These are phyloP conservation scores for Solanum etuberosum DNA, from an alignment of 257 asterid species.

Conservation along the genomic window DNA sequence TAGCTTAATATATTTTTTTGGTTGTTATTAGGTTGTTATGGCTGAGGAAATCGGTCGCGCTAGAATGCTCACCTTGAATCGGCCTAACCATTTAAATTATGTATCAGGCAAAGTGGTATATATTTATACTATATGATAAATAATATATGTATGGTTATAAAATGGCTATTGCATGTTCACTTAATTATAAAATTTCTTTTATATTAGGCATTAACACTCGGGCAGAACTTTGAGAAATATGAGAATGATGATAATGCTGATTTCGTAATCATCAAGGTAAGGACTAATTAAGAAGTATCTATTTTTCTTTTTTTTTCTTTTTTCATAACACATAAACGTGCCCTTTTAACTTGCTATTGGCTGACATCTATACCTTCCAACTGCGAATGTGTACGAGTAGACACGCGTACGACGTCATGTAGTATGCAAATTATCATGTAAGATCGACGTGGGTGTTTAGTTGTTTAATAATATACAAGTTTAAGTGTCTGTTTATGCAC, in stretches of 20 bases:
- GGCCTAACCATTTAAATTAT: conserved; percentile 69
- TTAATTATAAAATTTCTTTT: neutral
- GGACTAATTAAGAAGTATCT: neutral
- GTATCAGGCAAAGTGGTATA: conserved; percentile 49
- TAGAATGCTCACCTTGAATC: conserved; percentile 63
- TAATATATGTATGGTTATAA: neutral
- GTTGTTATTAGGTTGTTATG: conserved; percentile 45
- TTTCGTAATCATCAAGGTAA: conserved; percentile 60
- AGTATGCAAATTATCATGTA: too few species aligned
- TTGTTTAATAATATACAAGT: too few species aligned
- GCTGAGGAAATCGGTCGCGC: conserved; percentile 45
- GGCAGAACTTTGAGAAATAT: conserved; percentile 68
- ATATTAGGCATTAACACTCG: conserved; percentile 30
- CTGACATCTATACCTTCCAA: too few species aligned
- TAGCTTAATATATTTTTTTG: neutral
- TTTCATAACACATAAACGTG: too few species aligned
- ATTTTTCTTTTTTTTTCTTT: too few species aligned
- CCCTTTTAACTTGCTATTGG: too few species aligned
- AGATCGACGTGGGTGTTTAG: too few species aligned
- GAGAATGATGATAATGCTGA: conserved; percentile 61
- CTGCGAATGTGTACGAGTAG: too few species aligned
- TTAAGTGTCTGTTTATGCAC: too few species aligned
- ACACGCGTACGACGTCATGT: too few species aligned
- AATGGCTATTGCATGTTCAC: neutral
- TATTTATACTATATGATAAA: neutral